Evolutionary conservation across 2,329 filamentous ascomycete genomes (phyloP), one percentile per base, ranked within the genome.

Genomic region (Nothopassalora personata): DNA sequence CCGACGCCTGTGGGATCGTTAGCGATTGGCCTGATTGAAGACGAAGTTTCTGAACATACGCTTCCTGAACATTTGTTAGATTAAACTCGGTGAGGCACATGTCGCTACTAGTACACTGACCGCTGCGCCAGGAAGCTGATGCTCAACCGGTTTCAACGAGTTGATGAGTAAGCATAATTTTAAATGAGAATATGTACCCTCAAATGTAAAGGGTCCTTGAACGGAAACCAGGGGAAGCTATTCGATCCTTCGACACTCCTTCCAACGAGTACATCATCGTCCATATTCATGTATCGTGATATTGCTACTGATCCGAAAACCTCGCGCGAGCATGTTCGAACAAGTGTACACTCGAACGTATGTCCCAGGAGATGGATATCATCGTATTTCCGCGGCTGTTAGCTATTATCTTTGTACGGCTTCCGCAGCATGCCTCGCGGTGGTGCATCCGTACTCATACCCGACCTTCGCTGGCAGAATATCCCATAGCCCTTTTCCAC

Each of bases 401-500:
- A 23, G 43, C 15, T 46, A 46, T 13, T 6, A 8, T 18, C 19
- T 46, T 46, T n/a, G 10, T n/a, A n/a, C n/a, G n/a, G n/a, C n/a
- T n/a, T n/a, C n/a, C n/a, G n/a, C n/a, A n/a, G n/a, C n/a, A n/a
- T n/a, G n/a, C n/a, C n/a, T n/a, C n/a, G n/a, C n/a, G n/a, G n/a
- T n/a, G n/a, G n/a, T 46, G 43, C 8, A 46, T 46, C 2, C 3
- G 15, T n/a, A 8, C 27, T 48, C 27, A 68, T 10, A 68, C 28
- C 9, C 64, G 61, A 28, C 63, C 64, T 18, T 64, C 60, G 28
- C 61, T 60, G 6, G 62, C 64, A 50, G 61, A 57, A 53, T 69
- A 86, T 11, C 85, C 85, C 87, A 90, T 90, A 0, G 80, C 86
- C 51, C 76, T 80, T 67, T 82, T 82, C 86, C 86, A 90, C 88